Conservation (phyloP, 257 asterid species). For the Solanum pinnatisectum region DNA sequence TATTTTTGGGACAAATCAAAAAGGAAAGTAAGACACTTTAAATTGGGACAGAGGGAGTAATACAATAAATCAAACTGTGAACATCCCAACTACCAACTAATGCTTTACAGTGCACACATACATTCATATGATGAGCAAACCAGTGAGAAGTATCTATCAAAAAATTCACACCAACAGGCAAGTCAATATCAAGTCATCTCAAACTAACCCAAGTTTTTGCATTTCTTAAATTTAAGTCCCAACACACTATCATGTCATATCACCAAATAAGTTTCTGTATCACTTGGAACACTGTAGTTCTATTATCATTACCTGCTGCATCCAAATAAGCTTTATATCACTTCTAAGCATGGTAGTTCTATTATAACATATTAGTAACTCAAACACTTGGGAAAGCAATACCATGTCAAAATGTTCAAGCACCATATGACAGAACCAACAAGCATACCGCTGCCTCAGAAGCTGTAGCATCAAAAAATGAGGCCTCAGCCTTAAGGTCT, state of each 20-base stretch:
- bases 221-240: not conserved
- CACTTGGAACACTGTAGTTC: not conserved
- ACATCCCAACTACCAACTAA: not conserved
- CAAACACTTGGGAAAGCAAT: not conserved
- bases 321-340: not conserved
- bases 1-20: not conserved
- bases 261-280: not conserved
- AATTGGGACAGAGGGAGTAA: not conserved
- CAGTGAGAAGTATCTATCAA: not conserved
- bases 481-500: slow-evolving; percentile 73
- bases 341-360: not conserved
- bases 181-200: not conserved
- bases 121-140: not conserved
- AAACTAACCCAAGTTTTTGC: not conserved
- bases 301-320: not conserved
- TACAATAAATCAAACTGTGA: not conserved
- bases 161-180: not conserved
- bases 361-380: not conserved
- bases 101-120: not conserved
- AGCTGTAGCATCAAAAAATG: slow-evolving; percentile 70
- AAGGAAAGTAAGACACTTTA: not conserved
- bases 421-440: slow-evolving; percentile 1
- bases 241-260: not conserved
- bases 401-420: not conserved
- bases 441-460: slow-evolving; percentile 59